Percentiles rank a stretch among this genome's conserved stretches.
Conservation (phyloP, 192 early-diverging fungal species). For the Linnemannia exigua region DNA sequence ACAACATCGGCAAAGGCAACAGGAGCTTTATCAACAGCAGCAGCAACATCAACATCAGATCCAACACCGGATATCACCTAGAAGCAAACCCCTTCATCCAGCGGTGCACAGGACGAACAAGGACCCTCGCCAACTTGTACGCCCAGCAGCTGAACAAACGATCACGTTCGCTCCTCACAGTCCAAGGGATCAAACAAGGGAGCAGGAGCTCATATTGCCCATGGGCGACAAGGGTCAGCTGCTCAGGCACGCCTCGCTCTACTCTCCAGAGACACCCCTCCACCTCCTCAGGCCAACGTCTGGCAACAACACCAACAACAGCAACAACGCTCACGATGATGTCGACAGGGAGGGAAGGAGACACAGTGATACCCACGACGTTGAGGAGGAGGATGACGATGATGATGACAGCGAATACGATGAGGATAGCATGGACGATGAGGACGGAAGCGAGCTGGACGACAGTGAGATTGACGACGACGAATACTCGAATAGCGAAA, state of each 20-base stretch:
- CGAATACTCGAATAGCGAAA: conserved; percentile 25
- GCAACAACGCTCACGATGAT: background rate
- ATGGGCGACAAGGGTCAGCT: too few relatives aligned
- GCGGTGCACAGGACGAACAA: background rate
- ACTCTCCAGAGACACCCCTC: background rate
- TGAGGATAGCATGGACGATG: conserved; percentile 17
- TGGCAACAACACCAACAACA: background rate
- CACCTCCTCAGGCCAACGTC: background rate
- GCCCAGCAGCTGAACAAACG: background rate
- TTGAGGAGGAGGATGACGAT: conserved; percentile 7
- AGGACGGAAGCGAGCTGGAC: conserved; percentile 25
- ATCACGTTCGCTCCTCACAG: conserved; percentile 2
- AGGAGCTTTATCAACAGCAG: background rate
- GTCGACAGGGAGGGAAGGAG: background rate
- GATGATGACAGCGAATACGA: conserved; percentile 12
- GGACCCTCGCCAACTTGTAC: background rate
- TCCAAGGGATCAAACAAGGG: conserved; percentile 44
- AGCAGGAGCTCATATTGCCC: conserved; percentile 14
- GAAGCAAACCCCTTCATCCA: background rate
- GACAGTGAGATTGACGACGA: conserved; percentile 17
- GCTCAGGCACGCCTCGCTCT: background rate
- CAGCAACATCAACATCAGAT: background rate
- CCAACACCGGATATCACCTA: conserved; percentile 1
- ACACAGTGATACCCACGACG: background rate
- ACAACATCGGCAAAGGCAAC: background rate